Conservation (phyloP, 306 rosid species). For the Mimosa pudica region DNA sequence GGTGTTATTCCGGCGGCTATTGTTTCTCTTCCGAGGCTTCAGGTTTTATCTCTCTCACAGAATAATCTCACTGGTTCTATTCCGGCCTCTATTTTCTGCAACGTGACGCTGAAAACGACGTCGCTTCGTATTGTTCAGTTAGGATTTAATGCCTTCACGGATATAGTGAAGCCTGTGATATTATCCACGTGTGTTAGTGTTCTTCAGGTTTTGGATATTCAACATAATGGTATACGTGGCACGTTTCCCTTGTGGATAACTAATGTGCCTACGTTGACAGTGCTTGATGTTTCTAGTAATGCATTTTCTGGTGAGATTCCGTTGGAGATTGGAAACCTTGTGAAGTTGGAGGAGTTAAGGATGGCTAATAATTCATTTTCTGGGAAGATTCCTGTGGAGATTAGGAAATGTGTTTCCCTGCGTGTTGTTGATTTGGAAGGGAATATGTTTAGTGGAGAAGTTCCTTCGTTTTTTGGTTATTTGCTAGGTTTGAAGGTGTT, state of each 20-base stretch:
- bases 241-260: constrained; percentile 78
- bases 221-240: constrained; percentile 61
- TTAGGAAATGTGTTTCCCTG: constrained; percentile 62
- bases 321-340: constrained; percentile 50
- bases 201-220: constrained; percentile 74
- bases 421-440: constrained; percentile 72
- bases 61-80: constrained; percentile 76
- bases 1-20: constrained; percentile 90
- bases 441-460: constrained; percentile 57
- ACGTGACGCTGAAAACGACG: constrained; percentile 58
- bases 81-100: constrained; percentile 79
- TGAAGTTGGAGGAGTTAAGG: constrained; percentile 57
- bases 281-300: constrained; percentile 72
- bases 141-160: constrained; percentile 82
- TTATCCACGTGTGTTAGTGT: constrained; percentile 56
- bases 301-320: constrained; percentile 70
- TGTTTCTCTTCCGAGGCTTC: constrained; percentile 73
- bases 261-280: constrained; percentile 50
- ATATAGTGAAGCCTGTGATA: constrained; percentile 52
- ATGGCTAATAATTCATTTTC: constrained; percentile 73
- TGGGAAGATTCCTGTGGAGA: constrained; percentile 66
- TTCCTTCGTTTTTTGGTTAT: constrained; percentile 66
- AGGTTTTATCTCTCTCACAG: constrained; percentile 74
- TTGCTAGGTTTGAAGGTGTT: constrained; percentile 58
- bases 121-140: constrained; percentile 80